These are phyloP conservation scores for Larix kaempferi DNA, from an alignment of 75 land plant species.

Conservation along the genomic window DNA sequence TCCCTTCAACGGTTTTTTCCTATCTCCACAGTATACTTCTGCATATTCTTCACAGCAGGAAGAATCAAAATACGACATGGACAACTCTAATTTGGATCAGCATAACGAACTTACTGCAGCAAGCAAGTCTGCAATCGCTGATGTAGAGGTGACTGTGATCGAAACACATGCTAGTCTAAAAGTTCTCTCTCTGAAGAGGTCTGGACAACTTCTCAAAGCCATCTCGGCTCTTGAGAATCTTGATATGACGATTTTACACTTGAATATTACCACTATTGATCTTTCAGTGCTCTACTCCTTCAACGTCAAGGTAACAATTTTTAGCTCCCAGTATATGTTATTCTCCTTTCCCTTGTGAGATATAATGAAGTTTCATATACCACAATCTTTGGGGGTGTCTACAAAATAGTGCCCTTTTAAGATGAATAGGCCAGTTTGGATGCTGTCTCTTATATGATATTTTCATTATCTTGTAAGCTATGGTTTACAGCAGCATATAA, in stretches of 20 bases:
- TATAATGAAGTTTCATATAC: too few species aligned
- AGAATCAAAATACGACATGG: neutral
- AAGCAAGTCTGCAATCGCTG: slow-evolving; percentile 31
- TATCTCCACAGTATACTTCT: slow-evolving; percentile 49
- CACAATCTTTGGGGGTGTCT: too few species aligned
- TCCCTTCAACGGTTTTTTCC: slow-evolving; percentile 42
- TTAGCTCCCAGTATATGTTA: too few species aligned
- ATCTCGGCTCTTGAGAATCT: slow-evolving; percentile 43
- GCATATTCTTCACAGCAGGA: slow-evolving; percentile 21
- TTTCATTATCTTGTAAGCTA: too few species aligned
- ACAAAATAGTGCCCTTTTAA: too few species aligned
- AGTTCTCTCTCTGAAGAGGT: slow-evolving; percentile 21
- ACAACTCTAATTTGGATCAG: neutral
- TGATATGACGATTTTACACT: slow-evolving; percentile 47
- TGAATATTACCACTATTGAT: slow-evolving; percentile 63
- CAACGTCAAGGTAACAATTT: slow-evolving; percentile 41
- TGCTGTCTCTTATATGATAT: too few species aligned
- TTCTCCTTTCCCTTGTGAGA: too few species aligned
- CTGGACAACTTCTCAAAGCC: slow-evolving; percentile 52
- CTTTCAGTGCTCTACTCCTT: slow-evolving; percentile 65
- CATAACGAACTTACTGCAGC: neutral
- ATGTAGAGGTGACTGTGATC: slow-evolving; percentile 52
- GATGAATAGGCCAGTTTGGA: too few species aligned
- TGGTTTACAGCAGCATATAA: too few species aligned
- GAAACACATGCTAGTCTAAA: slow-evolving; percentile 43